phyloP scores from a whole-genome alignment of 2,329 filamentous ascomycete species.

The Cordyceps javanica region DNA sequence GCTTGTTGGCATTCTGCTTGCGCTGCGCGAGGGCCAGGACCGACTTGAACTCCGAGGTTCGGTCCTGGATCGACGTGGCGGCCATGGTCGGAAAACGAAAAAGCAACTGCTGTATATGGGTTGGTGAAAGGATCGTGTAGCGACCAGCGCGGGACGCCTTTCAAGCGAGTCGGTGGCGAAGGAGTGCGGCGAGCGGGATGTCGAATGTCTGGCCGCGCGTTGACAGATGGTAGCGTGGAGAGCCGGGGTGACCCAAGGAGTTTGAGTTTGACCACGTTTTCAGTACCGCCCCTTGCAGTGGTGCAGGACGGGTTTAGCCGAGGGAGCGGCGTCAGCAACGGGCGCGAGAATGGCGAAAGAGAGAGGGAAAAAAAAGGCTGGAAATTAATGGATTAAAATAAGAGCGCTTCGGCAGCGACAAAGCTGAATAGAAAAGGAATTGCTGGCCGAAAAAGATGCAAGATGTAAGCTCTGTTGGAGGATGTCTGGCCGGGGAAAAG shows the following conservation, averaged over 20 bases:
- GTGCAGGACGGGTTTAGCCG: conserved; percentile 4
- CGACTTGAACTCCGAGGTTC: conserved; percentile 89
- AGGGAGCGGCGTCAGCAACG: conserved; percentile 3
- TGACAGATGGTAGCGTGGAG: background rate
- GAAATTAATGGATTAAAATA: background rate
- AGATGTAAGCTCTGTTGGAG: background rate
- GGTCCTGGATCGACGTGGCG: conserved; percentile 82
- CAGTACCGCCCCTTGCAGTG: conserved; percentile 3
- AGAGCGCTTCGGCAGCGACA: background rate
- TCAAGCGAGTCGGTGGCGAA: background rate
- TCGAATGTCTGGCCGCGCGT: background rate
- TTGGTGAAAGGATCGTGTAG: conserved; percentile 17
- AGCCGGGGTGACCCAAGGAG: background rate
- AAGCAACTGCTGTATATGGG: background rate
- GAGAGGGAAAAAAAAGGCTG: background rate
- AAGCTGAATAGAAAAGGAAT: background rate
- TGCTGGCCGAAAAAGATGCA: background rate
- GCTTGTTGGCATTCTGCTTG: conserved; percentile 68
- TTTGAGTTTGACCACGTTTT: conserved; percentile 11
- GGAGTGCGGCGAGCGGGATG: background rate
- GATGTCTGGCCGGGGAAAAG: conserved; percentile 1
- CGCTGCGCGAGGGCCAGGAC: conserved; percentile 83
- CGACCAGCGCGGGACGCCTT: conserved; percentile 28
- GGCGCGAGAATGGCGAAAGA: background rate
- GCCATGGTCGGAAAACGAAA: conserved; percentile 40